A percentile compares a stretch with the other conserved stretches of the same genome.
Conservation (phyloP, 768 basidiomycete genomes). For the Tulasnella calospora region DNA sequence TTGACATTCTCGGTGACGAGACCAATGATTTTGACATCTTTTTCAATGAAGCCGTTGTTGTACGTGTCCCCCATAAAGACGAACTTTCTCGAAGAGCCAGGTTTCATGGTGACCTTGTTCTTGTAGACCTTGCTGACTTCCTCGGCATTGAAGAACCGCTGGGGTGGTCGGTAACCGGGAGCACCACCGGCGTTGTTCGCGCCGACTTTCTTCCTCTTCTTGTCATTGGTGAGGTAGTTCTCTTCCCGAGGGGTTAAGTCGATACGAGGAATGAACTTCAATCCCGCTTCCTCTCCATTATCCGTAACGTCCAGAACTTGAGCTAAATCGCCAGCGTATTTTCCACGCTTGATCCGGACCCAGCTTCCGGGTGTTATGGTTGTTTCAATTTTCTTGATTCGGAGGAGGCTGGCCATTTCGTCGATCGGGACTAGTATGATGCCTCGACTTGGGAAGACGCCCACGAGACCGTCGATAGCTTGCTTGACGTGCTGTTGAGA, state of each 20-base stretch:
- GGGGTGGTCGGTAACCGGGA: conserved; percentile 61
- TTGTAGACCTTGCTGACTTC: conserved; percentile 83
- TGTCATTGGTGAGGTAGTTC: conserved; percentile 35
- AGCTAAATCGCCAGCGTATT: conserved; percentile 90
- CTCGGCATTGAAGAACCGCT: conserved; percentile 89
- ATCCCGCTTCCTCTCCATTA: conserved; percentile 85
- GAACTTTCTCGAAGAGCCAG: conserved; percentile 49
- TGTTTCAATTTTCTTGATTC: conserved; percentile 90
- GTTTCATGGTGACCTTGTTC: conserved; percentile 67
- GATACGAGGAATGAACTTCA: conserved; percentile 96
- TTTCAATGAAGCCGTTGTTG: conserved; percentile 92
- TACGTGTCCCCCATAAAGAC: conserved; percentile 93
- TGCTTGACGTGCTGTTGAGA: conserved; percentile 78
- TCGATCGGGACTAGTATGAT: conserved; percentile 87
- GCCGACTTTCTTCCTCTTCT: conserved; percentile 71
- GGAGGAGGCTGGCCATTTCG: conserved; percentile 94
- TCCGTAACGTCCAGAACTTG: conserved; percentile 93
- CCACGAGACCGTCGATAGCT: conserved; percentile 86
- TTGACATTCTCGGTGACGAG: conserved; percentile 83
- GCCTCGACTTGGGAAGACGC: conserved; percentile 79
- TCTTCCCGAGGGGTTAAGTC: conserved; percentile 90
- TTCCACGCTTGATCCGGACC: conserved; percentile 92
- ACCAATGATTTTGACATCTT: conserved; percentile 81
- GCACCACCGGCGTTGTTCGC: conserved; percentile 44
- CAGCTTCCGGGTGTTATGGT: conserved; percentile 82